Evolutionary conservation across 371 early-diverging fungal species (phyloP).

Genomic region (Mortierella sp.): DNA sequence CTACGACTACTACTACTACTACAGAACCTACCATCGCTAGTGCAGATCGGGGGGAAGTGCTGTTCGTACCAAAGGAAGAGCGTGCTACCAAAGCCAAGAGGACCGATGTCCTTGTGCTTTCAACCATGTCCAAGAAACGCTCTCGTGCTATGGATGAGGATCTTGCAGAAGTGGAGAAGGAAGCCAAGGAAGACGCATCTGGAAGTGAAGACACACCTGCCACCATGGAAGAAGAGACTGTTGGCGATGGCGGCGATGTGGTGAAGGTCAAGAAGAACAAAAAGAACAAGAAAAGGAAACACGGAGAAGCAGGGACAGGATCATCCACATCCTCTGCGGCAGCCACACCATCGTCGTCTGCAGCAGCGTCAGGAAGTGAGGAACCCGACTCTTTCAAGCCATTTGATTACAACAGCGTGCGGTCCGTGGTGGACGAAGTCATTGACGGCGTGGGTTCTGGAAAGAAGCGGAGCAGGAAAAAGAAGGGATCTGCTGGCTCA

Average conservation of each 20-base stretch:
- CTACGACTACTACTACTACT: too few relatives aligned
- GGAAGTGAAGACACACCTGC: not conserved
- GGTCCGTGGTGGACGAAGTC: constrained; percentile 44
- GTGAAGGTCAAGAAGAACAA: constrained; percentile 19
- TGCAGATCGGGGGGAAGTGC: constrained; percentile 33
- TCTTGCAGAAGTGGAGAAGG: constrained; percentile 25
- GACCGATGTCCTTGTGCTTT: constrained; percentile 54
- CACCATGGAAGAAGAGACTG: constrained; percentile 4
- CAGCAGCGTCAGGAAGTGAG: constrained; percentile 20
- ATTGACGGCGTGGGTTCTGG: constrained; percentile 18
- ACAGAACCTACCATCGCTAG: too few relatives aligned
- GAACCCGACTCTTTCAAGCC: constrained; percentile 29
- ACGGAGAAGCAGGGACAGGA: too few relatives aligned
- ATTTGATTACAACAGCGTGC: constrained; percentile 44
- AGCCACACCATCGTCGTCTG: constrained; percentile 19
- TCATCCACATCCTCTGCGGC: constrained; percentile 1
- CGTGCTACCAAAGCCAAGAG: constrained; percentile 55
- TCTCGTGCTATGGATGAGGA: constrained; percentile 29
- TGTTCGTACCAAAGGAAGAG: constrained; percentile 45
- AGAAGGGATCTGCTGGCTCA: constrained; percentile 23
- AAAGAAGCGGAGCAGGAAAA: constrained; percentile 40
- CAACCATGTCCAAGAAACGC: constrained; percentile 46
- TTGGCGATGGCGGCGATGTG: constrained; percentile 4
- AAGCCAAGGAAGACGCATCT: not conserved
- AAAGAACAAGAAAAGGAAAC: constrained; percentile 29